Evolutionary conservation across 2,329 filamentous ascomycete genomes (phyloP), one percentile per base, ranked within the genome.

Genomic region (Lasiodiplodia citricola): DNA sequence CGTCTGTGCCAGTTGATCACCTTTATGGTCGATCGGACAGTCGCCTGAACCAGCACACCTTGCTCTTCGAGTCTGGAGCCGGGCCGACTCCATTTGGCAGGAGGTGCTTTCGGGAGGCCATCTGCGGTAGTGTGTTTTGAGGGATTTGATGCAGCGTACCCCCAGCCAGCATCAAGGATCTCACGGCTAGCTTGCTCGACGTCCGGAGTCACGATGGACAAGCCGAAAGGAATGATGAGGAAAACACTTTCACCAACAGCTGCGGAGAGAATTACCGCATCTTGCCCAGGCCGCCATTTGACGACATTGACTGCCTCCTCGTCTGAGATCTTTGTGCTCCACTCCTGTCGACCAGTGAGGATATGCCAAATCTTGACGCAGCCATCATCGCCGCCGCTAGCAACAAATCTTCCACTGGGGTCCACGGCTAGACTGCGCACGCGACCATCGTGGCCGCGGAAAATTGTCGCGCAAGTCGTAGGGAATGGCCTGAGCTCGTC

Each of bases 401-500:
- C 96, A 69, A 98, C 83, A 86, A 90, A 97, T 70, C 91, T 86
- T 52, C 96, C 94, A 51, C 90, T 90, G 2, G 96, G 94, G 78
- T 97, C 95, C 71, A 98, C 89, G 8, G 92, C 87, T 16, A 97
- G 87, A 62, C 91, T 92, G 63, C 96, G 90, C 44, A 99, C 94
- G 67, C 94, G 90, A 18, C 95, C 95, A 71, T 93, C 89, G 76
- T 99, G 96, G 13, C 95, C 95, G 71, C 89, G 86, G 84, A 96
- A 98, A 14, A 97, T 87, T 6, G 93, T 93, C 55, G 94, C 92
- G 74, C 92, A 95, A 10, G 93, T 89, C 0, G 94, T 97, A 16
- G 96, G 96, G 85, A 98, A 99, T 2, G 96, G 96, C 75, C 93
- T 93, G 68, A 99, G 86, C 75, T 99, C 95, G 75, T 97, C 93